Conservation (phyloP, 1,284 basidiomycete genomes). For the Apiotrichum mycotoxinovorans region DNA sequence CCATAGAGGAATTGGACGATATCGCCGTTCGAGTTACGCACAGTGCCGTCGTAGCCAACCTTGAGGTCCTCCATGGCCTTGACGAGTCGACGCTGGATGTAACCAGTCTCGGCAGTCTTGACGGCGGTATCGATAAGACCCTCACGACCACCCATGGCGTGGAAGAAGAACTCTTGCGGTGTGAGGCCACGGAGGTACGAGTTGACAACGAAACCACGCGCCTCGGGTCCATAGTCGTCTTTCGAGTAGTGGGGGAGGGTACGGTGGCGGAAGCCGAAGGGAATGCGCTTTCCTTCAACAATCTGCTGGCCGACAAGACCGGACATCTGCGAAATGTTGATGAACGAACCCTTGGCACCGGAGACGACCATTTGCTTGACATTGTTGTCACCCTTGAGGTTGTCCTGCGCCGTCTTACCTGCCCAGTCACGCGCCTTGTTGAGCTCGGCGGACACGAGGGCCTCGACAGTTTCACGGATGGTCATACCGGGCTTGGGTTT, state of each 20-base stretch:
- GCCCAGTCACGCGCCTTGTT: constrained; percentile 94
- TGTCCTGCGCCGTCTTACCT: constrained; percentile 91
- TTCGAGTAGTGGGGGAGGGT: constrained; percentile 97
- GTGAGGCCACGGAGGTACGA: constrained; percentile 97
- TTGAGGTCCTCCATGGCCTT: constrained; percentile 97
- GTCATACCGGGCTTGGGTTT: constrained; percentile 96
- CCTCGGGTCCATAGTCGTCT: constrained; percentile 97
- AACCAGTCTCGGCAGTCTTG: constrained; percentile 99
- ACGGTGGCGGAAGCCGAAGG: constrained; percentile 96
- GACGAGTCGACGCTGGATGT: constrained; percentile 96
- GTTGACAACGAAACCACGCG: constrained; percentile 99
- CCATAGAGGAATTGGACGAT: constrained; percentile 96
- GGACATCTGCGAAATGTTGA: constrained; percentile 99
- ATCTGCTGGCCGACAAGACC: constrained; percentile 98
- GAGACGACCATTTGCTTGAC: constrained; percentile 99
- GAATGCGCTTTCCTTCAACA: constrained; percentile 96
- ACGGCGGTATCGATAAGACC: constrained; percentile 99
- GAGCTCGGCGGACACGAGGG: constrained; percentile 81
- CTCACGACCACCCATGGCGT: constrained; percentile 99
- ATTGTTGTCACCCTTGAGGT: constrained; percentile 97
- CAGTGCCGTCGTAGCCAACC: constrained; percentile 97
- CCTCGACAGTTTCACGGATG: constrained; percentile 97
- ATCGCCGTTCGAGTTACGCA: constrained; percentile 92
- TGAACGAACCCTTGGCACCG: constrained; percentile 96
- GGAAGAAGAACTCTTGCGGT: constrained; percentile 99